Percentiles rank a stretch among this genome's conserved stretches.
Evolutionary conservation across 768 basidiomycete species (phyloP).

Genomic region (Kwoniella heveanensis): DNA sequence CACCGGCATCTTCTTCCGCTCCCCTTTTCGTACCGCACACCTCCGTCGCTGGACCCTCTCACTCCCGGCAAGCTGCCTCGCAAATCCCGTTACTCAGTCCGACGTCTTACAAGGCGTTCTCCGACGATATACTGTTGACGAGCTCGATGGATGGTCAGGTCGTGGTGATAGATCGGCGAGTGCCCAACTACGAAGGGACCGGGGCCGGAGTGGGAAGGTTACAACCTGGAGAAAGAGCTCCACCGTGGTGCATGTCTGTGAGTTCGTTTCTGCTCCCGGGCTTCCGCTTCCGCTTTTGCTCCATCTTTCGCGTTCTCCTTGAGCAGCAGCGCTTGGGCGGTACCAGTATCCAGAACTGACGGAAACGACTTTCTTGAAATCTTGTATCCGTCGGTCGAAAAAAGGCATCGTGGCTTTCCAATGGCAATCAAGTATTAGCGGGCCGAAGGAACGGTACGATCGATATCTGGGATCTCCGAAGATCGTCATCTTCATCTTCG

Average conservation of each 20-base stretch:
- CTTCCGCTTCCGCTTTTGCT: too few relatives aligned
- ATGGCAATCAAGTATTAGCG: constrained; percentile 84
- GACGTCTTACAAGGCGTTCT: constrained; percentile 66
- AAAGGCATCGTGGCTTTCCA: constrained; percentile 91
- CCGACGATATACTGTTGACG: constrained; percentile 81
- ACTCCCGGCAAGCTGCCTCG: constrained; percentile 24
- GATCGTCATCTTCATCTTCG: constrained; percentile 64
- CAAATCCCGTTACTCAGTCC: constrained; percentile 62
- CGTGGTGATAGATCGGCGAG: constrained; percentile 84
- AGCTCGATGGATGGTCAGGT: constrained; percentile 90
- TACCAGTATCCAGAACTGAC: too few relatives aligned
- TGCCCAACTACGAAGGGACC: constrained; percentile 57
- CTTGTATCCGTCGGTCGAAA: too few relatives aligned
- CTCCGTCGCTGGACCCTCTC: constrained; percentile 18
- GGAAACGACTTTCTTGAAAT: constrained; percentile 4
- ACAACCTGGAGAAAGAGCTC: constrained; percentile 87
- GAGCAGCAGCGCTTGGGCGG: too few relatives aligned
- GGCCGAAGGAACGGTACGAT: constrained; percentile 87
- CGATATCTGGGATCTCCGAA: constrained; percentile 92
- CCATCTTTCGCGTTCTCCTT: too few relatives aligned
- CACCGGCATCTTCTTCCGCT: constrained; percentile 30
- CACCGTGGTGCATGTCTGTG: constrained; percentile 95
- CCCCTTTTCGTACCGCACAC: constrained; percentile 30
- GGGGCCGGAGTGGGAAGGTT: constrained; percentile 76
- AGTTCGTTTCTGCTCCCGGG: too few relatives aligned